Evolutionary conservation across 805 yeast species (phyloP).

Genomic region (Yamadazyma takamatsuzukensis): DNA sequence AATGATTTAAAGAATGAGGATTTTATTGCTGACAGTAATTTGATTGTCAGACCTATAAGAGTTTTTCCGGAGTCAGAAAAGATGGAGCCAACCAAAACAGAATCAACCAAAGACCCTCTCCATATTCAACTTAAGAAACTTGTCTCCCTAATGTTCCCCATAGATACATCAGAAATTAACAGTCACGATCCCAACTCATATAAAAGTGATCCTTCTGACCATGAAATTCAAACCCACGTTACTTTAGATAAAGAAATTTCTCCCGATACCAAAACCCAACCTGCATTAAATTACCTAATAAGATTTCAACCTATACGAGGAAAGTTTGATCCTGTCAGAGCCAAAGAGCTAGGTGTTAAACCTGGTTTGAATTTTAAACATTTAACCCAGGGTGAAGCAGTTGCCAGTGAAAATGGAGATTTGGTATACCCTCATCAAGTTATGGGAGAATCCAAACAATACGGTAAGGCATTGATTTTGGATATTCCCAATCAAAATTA

Average conservation of each 20-base stretch:
- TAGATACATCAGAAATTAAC: conserved; percentile 39
- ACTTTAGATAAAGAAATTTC: conserved; percentile 8
- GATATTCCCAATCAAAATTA: conserved; percentile 66
- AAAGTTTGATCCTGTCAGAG: conserved; percentile 63
- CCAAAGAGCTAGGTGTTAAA: conserved; percentile 65
- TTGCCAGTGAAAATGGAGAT: conserved; percentile 57
- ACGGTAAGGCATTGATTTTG: too few relatives aligned
- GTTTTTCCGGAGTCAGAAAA: conserved; percentile 10
- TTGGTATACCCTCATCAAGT: conserved; percentile 68
- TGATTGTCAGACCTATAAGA: conserved; percentile 37
- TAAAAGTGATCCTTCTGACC: conserved; percentile 33
- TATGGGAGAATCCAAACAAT: conserved; percentile 56
- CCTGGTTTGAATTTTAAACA: conserved; percentile 56
- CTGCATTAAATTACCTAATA: conserved; percentile 66
- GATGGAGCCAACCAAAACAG: background rate
- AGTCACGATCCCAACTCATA: conserved; percentile 35
- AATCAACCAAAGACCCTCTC: background rate
- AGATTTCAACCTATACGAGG: conserved; percentile 71
- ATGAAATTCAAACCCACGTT: conserved; percentile 38
- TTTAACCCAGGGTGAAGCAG: conserved; percentile 57
- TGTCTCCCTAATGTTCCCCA: conserved; percentile 55
- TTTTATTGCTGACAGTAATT: conserved; percentile 31
- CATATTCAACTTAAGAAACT: conserved; percentile 29
- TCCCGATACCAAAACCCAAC: conserved; percentile 18
- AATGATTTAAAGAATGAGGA: conserved; percentile 25